Conservation (phyloP, 352 stramenopile genomes). For the Pythium sukuiense region DNA sequence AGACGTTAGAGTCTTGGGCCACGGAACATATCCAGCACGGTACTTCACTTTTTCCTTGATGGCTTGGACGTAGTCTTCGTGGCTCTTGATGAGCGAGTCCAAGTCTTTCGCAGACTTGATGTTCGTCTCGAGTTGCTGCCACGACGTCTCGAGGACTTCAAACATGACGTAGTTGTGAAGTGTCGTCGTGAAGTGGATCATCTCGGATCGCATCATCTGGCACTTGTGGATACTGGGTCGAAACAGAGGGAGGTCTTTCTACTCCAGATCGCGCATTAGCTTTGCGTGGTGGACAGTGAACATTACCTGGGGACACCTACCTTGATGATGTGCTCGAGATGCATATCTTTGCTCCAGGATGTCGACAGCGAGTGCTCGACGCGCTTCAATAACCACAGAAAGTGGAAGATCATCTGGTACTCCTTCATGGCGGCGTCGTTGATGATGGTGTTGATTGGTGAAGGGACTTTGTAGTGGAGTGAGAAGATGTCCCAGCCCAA, state of each 20-base stretch:
- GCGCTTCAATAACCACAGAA: constrained; percentile 90
- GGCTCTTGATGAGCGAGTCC: constrained; percentile 95
- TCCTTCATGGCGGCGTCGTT: constrained; percentile 81
- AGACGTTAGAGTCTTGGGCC: not conserved
- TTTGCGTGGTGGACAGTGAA: not conserved
- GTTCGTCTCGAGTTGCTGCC: constrained; percentile 90
- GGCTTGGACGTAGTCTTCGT: constrained; percentile 93
- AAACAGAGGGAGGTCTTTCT: constrained; percentile 30
- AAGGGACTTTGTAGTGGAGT: constrained; percentile 87
- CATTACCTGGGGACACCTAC: constrained; percentile 28
- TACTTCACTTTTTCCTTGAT: constrained; percentile 83
- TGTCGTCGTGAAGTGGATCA: constrained; percentile 98
- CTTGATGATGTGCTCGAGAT: constrained; percentile 92
- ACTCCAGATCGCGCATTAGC: not conserved
- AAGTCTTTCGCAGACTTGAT: constrained; percentile 91
- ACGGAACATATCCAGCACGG: not conserved
- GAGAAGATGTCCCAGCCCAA: constrained; percentile 95
- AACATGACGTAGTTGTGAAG: constrained; percentile 99
- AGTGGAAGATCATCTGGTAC: constrained; percentile 90
- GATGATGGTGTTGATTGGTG: constrained; percentile 89
- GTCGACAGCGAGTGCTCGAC: constrained; percentile 92
- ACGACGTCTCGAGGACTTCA: constrained; percentile 94
- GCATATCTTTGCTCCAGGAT: constrained; percentile 97
- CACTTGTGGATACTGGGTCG: constrained; percentile 89
- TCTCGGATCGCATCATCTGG: constrained; percentile 94